Base-by-base conservation (phyloP, 495 filamentous ascomycete genomes). In the Lineolata rhizophorae region DNA sequence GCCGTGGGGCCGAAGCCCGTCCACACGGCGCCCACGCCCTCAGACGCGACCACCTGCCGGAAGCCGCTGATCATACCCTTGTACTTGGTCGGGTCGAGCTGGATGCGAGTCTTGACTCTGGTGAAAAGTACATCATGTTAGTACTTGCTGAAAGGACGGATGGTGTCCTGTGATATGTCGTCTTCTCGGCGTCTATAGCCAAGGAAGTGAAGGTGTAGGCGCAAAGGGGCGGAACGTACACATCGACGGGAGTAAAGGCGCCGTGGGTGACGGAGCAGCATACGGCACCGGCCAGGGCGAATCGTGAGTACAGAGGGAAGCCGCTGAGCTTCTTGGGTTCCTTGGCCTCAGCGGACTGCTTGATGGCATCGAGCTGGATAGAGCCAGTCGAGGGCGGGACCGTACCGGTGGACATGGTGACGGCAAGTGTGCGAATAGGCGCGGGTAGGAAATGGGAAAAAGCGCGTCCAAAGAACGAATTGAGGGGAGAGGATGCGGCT, bases 261-360 rank as follows among this genome's bases (percentile, higher is more conserved):
- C 83, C 83, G 64, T 93, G 83, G 44, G 83, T 93, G 58, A 93
- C 62, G 47, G 78, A 79, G 56, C 83, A 93, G 72, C 83, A 92
- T 59, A 90, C 61, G 42, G 82, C 83, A 54, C 82, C 83, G 40
- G 83, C 82, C 48, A 92, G 76, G 53, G 84, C 81, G 62, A 92
- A 91, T 52, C 80, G 60, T 38, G 73, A 49, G 41, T 59, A 59
- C 13, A 59, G 53, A 6, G 15, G 42, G 22, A 56, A 20, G 31
- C 59, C 56, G 25, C 26, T 40, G 21, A 53, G 49, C 42, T 49
- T 53, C 31, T 36, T 36, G 2, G 53, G 47, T 24, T 44, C 39
- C 18, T 48, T 28, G 26, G 48, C 39, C 15, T 41, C 36, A 30
- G 35, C 41, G 18, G 35, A 34, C 31, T 47, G 43, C 43, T 54